Evolutionary conservation across 768 basidiomycete species (phyloP).

Genomic region (Suillus placidus): DNA sequence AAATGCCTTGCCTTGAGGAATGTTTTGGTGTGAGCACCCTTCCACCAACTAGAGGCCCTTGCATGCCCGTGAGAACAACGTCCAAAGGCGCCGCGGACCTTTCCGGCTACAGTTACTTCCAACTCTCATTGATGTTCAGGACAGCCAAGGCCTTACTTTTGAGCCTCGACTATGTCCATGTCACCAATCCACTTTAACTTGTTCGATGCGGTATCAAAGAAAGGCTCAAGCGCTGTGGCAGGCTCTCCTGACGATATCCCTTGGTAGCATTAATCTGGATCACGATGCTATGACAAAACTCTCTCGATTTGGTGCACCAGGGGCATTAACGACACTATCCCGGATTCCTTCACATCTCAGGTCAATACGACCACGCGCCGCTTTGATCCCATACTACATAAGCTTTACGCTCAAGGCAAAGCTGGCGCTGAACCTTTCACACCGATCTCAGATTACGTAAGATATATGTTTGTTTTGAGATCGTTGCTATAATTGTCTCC

Average conservation of each 20-base stretch:
- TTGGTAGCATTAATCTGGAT: not conserved
- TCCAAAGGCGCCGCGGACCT: conserved; percentile 12
- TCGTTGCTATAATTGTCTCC: not conserved
- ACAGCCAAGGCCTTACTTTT: not conserved
- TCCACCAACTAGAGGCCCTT: not conserved
- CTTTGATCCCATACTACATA: not conserved
- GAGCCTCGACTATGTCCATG: not conserved
- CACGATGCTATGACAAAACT: not conserved
- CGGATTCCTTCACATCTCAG: not conserved
- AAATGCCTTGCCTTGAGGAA: conserved; percentile 13
- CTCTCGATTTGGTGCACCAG: not conserved
- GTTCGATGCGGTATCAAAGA: not conserved
- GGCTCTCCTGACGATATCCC: not conserved
- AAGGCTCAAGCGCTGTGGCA: not conserved
- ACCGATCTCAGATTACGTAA: not conserved
- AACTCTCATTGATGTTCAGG: not conserved
- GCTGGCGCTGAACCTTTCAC: not conserved
- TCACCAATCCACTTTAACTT: not conserved
- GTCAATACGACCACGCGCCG: not conserved
- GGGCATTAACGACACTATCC: not conserved
- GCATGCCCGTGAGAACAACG: conserved; percentile 12
- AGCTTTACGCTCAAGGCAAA: not conserved
- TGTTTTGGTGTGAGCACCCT: conserved; percentile 8
- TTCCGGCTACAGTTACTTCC: not conserved
- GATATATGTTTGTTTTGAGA: not conserved